Conservation (phyloP, 768 basidiomycete species). For the Mycena vitilis region DNA sequence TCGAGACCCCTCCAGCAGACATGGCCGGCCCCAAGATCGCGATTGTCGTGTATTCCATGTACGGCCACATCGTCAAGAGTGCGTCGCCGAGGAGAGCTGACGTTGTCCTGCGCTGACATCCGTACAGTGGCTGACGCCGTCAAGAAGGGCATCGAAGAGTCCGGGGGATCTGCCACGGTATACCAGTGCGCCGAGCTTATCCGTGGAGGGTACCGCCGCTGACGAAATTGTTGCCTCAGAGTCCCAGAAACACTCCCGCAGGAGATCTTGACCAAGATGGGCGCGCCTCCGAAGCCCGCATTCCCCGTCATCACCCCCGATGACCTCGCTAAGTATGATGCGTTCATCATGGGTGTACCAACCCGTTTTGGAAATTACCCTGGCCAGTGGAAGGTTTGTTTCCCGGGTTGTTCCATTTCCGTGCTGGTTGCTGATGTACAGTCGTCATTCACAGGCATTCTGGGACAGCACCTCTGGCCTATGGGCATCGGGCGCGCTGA, state of each 20-base stretch:
- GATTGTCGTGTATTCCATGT: constrained; percentile 80
- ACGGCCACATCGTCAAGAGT: constrained; percentile 80
- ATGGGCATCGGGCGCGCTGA: constrained; percentile 69
- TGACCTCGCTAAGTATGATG: constrained; percentile 72
- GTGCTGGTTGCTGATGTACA: too few species aligned
- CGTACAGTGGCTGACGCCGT: constrained; percentile 69
- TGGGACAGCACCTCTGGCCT: constrained; percentile 81
- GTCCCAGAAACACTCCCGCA: constrained; percentile 82
- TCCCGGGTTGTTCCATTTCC: too few species aligned
- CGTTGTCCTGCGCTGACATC: constrained; percentile 12
- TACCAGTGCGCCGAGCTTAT: constrained; percentile 55
- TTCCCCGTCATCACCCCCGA: constrained; percentile 75
- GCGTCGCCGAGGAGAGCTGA: constrained; percentile 18
- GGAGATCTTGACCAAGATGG: constrained; percentile 75
- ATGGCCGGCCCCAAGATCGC: constrained; percentile 70
- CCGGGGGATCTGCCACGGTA: constrained; percentile 63
- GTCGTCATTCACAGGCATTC: too few species aligned
- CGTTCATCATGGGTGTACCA: constrained; percentile 76
- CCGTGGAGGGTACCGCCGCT: not conserved
- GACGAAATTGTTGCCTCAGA: constrained; percentile 51
- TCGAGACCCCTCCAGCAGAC: not conserved
- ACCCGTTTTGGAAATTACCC: constrained; percentile 82
- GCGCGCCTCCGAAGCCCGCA: constrained; percentile 75
- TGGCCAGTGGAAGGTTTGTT: constrained; percentile 79
- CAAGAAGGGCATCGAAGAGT: constrained; percentile 58